A percentile compares a stretch with the other conserved stretches of the same genome.
Conservation (phyloP, 768 basidiomycete genomes). For the Termitomyces sp. region DNA sequence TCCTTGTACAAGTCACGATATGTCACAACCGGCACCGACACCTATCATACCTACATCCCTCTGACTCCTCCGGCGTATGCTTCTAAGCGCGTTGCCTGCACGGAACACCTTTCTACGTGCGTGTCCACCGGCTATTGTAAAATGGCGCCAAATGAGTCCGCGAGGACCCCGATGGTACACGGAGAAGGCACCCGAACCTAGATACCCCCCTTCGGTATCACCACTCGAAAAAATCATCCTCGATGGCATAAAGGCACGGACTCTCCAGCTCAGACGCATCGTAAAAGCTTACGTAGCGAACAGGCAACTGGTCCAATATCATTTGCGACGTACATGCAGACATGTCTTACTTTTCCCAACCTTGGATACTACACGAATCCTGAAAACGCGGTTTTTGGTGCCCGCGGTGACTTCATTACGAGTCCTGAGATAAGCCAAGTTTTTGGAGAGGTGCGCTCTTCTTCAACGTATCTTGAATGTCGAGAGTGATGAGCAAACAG, state of each 20-base stretch:
- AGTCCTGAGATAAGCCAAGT: conserved; percentile 95
- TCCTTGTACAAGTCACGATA: conserved; percentile 16
- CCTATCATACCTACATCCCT: background rate
- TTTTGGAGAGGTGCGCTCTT: conserved; percentile 69
- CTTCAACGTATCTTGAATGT: conserved; percentile 2
- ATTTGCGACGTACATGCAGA: conserved; percentile 86
- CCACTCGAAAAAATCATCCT: conserved; percentile 59
- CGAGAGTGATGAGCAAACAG: conserved; percentile 34
- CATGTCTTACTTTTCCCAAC: conserved; percentile 84
- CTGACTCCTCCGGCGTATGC: background rate
- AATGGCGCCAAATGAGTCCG: background rate
- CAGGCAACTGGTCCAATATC: conserved; percentile 89
- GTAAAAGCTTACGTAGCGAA: conserved; percentile 54
- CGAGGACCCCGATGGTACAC: conserved; percentile 7
- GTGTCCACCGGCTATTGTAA: background rate
- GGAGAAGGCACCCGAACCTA: conserved; percentile 2
- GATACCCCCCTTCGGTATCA: conserved; percentile 6
- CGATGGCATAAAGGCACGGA: conserved; percentile 65
- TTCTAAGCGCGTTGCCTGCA: conserved; percentile 2
- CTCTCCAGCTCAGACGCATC: background rate
- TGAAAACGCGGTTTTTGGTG: conserved; percentile 72
- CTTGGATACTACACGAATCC: conserved; percentile 90
- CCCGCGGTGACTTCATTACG: conserved; percentile 65
- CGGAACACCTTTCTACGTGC: conserved; percentile 2
- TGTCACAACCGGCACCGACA: conserved; percentile 15